Percentiles rank a stretch among this genome's conserved stretches.
Evolutionary conservation across 371 early-diverging fungal genomes (phyloP).

Genomic region (Apophysomyces elegans): DNA sequence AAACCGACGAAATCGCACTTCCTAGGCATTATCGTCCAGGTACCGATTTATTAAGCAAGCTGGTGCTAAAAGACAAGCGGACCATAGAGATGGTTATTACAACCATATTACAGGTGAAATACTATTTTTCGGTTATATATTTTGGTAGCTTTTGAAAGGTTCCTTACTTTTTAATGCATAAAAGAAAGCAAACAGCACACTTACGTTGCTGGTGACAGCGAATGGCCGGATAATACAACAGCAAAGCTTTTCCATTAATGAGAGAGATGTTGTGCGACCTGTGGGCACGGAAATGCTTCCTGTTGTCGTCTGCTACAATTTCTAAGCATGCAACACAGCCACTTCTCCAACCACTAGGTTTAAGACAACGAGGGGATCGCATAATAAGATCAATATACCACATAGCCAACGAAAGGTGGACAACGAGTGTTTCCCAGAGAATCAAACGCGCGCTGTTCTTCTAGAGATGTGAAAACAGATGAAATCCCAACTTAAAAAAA

Average conservation of each 20-base stretch:
- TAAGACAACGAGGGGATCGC: background rate
- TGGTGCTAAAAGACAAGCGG: too few species aligned
- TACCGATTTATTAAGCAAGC: too few species aligned
- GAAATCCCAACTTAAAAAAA: slow-evolving; percentile 10
- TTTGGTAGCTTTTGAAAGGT: too few species aligned
- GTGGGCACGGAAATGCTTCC: slow-evolving; percentile 9
- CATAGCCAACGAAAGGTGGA: slow-evolving; percentile 1
- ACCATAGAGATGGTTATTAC: too few species aligned
- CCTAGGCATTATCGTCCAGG: too few species aligned
- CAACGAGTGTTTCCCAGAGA: background rate
- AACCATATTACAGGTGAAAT: too few species aligned
- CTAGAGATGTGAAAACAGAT: background rate
- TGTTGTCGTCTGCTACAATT: slow-evolving; percentile 9
- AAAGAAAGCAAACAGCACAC: background rate
- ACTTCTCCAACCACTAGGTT: background rate
- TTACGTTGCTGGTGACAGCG: background rate
- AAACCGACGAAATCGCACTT: too few species aligned
- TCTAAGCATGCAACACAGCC: background rate
- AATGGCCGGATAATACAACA: slow-evolving; percentile 6
- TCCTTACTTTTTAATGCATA: too few species aligned
- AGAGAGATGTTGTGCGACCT: slow-evolving; percentile 3
- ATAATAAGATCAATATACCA: slow-evolving; percentile 1
- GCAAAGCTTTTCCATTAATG: slow-evolving; percentile 1
- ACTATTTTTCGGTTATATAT: too few species aligned
- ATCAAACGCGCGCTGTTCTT: background rate